Evolutionary conservation across 1,139 yeast genomes (phyloP).

Genomic region (Debaryomycetaceae sp.): DNA sequence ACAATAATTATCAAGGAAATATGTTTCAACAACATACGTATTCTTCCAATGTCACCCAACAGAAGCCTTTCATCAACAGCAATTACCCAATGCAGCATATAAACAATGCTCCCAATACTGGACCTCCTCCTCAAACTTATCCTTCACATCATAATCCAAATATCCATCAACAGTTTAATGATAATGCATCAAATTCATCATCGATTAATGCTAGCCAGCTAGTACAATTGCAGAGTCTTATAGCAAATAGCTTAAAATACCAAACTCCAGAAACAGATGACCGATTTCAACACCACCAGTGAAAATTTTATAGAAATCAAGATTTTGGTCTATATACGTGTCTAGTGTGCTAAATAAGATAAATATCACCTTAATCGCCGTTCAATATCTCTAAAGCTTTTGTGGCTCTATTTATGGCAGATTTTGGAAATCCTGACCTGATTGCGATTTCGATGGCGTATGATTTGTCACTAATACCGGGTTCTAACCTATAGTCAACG

Average conservation of each 20-base stretch:
- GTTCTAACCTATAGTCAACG: constrained; percentile 62
- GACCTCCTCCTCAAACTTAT: too few relatives aligned
- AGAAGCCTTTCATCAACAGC: too few relatives aligned
- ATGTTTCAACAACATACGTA: too few relatives aligned
- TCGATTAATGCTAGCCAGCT: constrained; percentile 7
- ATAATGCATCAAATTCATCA: background rate
- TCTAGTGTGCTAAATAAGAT: background rate
- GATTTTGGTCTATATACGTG: background rate
- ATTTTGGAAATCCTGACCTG: constrained; percentile 75
- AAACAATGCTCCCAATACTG: too few relatives aligned
- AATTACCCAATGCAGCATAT: too few relatives aligned
- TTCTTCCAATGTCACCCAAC: too few relatives aligned
- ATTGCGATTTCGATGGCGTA: constrained; percentile 85
- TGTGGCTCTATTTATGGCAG: constrained; percentile 53
- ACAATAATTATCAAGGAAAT: too few relatives aligned
- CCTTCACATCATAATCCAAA: too few relatives aligned
- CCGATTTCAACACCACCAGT: constrained; percentile 15
- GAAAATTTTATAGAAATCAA: constrained; percentile 8
- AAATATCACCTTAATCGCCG: background rate
- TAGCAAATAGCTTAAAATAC: constrained; percentile 8
- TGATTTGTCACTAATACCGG: constrained; percentile 74
- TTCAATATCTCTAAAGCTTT: constrained; percentile 25
- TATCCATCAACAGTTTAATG: too few relatives aligned
- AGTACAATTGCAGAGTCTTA: constrained; percentile 14
- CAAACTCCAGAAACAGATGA: constrained; percentile 6